These are phyloP conservation scores for Panicum hallii DNA, from an alignment of 202 grass and related monocot genomes.

Conservation along the genomic window DNA sequence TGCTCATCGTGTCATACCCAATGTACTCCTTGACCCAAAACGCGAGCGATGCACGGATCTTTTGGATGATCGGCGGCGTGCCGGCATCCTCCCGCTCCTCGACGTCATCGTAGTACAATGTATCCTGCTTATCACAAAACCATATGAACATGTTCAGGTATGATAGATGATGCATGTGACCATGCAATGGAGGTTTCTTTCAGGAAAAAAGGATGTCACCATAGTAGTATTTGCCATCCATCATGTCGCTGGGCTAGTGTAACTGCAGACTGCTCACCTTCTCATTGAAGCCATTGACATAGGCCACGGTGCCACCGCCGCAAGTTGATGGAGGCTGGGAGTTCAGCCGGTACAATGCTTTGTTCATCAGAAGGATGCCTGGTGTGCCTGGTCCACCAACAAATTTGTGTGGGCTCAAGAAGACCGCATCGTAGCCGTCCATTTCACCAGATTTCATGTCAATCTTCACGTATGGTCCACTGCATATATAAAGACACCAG, in stretches of 20 bases:
- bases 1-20: slow-evolving; percentile 47
- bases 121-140: slow-evolving; percentile 50
- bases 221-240: too few relatives aligned
- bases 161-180: too few relatives aligned
- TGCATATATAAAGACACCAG: slow-evolving; percentile 2
- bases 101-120: slow-evolving; percentile 61
- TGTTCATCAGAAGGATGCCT: slow-evolving; percentile 84
- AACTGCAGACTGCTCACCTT: slow-evolving; percentile 40
- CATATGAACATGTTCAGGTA: neutral
- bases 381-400: slow-evolving; percentile 75
- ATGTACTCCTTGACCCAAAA: slow-evolving; percentile 87
- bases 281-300: slow-evolving; percentile 71
- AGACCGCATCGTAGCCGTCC: slow-evolving; percentile 80
- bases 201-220: too few relatives aligned
- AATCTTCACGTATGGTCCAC: slow-evolving; percentile 85
- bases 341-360: slow-evolving; percentile 58
- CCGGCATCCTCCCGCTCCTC: slow-evolving; percentile 83
- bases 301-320: slow-evolving; percentile 75
- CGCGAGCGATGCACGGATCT: slow-evolving; percentile 63
- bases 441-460: slow-evolving; percentile 78
- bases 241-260: too few relatives aligned
- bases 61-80: slow-evolving; percentile 73
- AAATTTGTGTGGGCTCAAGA: slow-evolving; percentile 87
- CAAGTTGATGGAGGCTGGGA: slow-evolving; percentile 64
- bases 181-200: too few relatives aligned